These are phyloP conservation scores for Microbotryum intermedium DNA, from an alignment of 1,284 basidiomycete species.

Conservation along the genomic window DNA sequence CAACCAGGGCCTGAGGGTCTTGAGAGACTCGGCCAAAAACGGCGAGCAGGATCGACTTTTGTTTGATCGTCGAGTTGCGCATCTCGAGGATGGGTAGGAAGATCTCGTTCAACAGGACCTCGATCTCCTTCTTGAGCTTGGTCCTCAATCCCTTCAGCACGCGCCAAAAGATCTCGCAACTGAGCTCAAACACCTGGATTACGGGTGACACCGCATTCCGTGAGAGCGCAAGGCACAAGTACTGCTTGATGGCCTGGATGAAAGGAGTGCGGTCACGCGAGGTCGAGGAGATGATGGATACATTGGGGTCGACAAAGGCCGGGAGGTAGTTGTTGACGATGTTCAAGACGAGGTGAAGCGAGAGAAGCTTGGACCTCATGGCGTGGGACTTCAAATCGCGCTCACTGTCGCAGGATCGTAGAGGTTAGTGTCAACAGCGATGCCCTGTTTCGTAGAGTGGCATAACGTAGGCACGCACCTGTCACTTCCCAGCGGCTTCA, in stretches of 20 bases:
- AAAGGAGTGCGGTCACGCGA: constrained; percentile 78
- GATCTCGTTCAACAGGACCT: constrained; percentile 95
- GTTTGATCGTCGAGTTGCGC: constrained; percentile 88
- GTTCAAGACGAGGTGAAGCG: constrained; percentile 84
- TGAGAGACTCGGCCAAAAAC: constrained; percentile 74
- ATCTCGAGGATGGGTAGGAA: constrained; percentile 98
- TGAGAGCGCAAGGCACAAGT: constrained; percentile 85
- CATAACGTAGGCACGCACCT: constrained; percentile 50
- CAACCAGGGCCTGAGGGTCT: constrained; percentile 90
- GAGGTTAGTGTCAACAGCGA: not conserved
- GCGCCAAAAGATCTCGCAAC: constrained; percentile 98
- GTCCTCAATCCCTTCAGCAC: constrained; percentile 87
- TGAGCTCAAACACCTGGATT: constrained; percentile 93
- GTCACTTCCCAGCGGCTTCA: constrained; percentile 88
- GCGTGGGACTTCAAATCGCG: constrained; percentile 86
- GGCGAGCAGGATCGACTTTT: constrained; percentile 80
- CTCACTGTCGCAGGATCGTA: constrained; percentile 51
- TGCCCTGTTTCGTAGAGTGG: not conserved
- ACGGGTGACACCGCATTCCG: constrained; percentile 94
- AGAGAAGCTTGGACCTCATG: constrained; percentile 89
- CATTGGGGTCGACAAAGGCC: constrained; percentile 71
- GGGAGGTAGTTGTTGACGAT: constrained; percentile 84
- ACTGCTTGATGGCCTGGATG: constrained; percentile 85
- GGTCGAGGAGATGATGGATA: constrained; percentile 80
- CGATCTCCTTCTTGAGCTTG: constrained; percentile 99